Conservation (phyloP, 1,284 basidiomycete genomes). For the Hemileia vastatrix region DNA sequence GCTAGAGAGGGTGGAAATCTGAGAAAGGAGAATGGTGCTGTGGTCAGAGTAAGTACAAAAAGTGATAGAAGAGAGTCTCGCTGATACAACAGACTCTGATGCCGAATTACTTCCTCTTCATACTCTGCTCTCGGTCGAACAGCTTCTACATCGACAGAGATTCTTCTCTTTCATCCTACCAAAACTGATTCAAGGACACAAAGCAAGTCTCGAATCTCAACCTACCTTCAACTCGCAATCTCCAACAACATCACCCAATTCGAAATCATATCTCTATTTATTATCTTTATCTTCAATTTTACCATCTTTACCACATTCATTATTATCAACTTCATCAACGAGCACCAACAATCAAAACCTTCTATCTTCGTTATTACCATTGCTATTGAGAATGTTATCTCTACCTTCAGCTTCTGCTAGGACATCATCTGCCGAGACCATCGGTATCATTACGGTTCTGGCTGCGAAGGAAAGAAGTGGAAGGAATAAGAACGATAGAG, state of each 20-base stretch:
- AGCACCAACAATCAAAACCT: background rate
- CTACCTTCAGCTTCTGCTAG: background rate
- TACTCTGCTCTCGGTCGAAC: no score
- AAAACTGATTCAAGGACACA: no score
- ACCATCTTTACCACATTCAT: no score
- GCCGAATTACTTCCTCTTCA: constrained; percentile 23
- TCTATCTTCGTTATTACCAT: background rate
- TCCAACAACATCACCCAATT: no score
- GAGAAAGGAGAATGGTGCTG: constrained; percentile 16
- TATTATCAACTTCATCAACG: background rate
- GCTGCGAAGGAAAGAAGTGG: background rate
- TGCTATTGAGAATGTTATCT: background rate
- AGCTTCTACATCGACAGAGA: constrained; percentile 74
- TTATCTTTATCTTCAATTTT: no score
- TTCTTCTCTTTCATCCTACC: constrained; percentile 68
- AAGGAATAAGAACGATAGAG: background rate
- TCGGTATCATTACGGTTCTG: background rate
- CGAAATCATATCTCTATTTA: no score
- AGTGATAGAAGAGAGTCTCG: background rate
- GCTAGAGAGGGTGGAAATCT: constrained; percentile 29
- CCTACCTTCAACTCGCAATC: no score
- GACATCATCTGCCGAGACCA: background rate
- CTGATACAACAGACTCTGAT: constrained; percentile 12
- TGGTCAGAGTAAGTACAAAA: constrained; percentile 5
- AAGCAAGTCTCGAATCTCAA: no score